These are phyloP conservation scores for Polyporus tsugae DNA, from an alignment of 1,284 basidiomycete genomes.

Conservation along the genomic window DNA sequence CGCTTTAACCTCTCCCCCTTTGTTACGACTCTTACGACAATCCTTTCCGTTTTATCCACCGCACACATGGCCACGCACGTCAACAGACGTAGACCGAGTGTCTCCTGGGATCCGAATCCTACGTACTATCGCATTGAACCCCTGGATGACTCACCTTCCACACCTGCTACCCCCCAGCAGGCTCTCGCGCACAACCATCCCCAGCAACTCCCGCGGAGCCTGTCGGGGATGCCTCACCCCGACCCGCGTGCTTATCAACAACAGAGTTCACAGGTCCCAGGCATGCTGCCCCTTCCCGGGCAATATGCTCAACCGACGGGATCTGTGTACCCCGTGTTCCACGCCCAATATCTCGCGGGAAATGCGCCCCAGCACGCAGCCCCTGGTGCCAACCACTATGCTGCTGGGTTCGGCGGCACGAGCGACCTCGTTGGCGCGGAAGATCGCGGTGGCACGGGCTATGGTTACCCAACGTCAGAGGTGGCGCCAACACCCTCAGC, in stretches of 20 bases:
- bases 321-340: background rate
- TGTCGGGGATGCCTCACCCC: background rate
- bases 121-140: background rate
- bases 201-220: background rate
- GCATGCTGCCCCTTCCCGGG: background rate
- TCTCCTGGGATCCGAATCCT: background rate
- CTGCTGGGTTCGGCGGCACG: background rate
- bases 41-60: background rate
- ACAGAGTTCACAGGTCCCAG: background rate
- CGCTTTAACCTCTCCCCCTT: background rate
- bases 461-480: background rate
- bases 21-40: slow-evolving; percentile 1
- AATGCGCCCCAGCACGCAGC: background rate
- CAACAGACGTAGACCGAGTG: background rate
- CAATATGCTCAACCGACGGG: background rate
- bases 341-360: slow-evolving; percentile 4
- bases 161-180: background rate
- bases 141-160: background rate
- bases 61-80: background rate
- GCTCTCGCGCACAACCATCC: background rate
- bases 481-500: background rate
- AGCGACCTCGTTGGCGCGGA: background rate
- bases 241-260: slow-evolving; percentile 3
- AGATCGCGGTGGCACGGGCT: background rate
- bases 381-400: background rate